Evolutionary conservation across 1,139 yeast genomes (phyloP).

Genomic region (Geotrichum fermentans): DNA sequence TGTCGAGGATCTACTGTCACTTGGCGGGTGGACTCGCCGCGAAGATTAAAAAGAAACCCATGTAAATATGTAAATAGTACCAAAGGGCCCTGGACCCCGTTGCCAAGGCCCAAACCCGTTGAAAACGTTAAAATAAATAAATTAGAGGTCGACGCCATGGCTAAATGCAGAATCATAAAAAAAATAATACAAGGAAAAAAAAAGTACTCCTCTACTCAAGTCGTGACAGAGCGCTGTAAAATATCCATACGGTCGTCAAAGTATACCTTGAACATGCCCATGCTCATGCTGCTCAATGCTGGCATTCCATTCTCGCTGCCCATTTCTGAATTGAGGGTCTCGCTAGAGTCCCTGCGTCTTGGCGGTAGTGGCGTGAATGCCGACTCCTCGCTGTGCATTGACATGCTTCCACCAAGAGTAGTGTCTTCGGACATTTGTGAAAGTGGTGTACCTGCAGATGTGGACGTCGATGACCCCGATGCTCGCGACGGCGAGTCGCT

Average conservation of each 20-base stretch:
- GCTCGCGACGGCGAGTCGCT: constrained; percentile 8
- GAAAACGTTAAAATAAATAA: no score
- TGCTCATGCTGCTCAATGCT: constrained; percentile 15
- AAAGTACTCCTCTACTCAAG: not conserved
- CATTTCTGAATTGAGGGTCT: not conserved
- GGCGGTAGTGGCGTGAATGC: not conserved
- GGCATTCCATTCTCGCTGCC: not conserved
- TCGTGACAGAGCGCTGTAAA: constrained; percentile 21
- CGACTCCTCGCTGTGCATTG: not conserved
- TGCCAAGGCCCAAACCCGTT: no score
- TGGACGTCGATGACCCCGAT: constrained; percentile 7
- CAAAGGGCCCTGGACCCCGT: no score
- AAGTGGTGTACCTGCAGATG: constrained; percentile 2
- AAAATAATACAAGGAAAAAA: constrained; percentile 12
- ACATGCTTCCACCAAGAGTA: not conserved
- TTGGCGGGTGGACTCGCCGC: constrained; percentile 19
- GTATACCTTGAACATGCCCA: constrained; percentile 29
- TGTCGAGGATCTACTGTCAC: constrained; percentile 26
- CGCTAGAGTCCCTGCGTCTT: not conserved
- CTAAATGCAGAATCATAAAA: no score
- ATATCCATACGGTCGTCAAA: constrained; percentile 32
- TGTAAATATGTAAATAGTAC: not conserved
- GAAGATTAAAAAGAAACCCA: not conserved
- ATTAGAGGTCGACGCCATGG: no score
- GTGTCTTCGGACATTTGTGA: constrained; percentile 3